Evolutionary conservation across 257 asterid species (phyloP).

Genomic region (Rubia yunnanensis): DNA sequence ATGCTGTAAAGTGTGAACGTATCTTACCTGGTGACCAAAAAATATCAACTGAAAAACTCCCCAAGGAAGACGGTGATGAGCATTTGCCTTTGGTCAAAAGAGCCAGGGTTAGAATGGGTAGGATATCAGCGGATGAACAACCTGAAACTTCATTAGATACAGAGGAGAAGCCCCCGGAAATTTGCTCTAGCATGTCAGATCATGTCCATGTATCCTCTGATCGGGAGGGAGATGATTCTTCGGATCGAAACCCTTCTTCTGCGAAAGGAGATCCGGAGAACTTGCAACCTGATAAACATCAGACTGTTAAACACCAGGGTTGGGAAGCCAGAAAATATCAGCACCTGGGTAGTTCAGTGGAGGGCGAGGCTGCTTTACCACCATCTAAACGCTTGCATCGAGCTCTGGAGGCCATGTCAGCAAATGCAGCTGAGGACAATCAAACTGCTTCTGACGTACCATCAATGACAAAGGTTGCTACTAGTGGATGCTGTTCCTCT

Average conservation of each 20-base stretch:
- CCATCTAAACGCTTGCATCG: conserved; percentile 94
- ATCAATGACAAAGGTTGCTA: conserved; percentile 16
- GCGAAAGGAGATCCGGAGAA: conserved; percentile 20
- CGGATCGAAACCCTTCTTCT: conserved; percentile 21
- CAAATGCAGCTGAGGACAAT: conserved; percentile 70
- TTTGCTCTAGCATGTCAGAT: conserved; percentile 27
- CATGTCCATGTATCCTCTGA: conserved; percentile 28
- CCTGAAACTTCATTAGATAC: conserved; percentile 24
- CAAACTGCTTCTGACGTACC: conserved; percentile 33
- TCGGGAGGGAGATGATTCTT: conserved; percentile 35
- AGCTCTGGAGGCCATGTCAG: conserved; percentile 98
- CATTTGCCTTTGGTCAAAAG: conserved; percentile 87
- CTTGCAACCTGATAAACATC: conserved; percentile 24
- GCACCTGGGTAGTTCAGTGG: conserved; percentile 32
- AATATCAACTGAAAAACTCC: conserved; percentile 26
- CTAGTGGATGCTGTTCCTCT: conserved; percentile 14
- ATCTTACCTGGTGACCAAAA: conserved; percentile 36
- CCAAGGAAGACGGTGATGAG: conserved; percentile 73
- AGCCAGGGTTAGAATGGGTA: conserved; percentile 91
- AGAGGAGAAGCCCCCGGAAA: conserved; percentile 40
- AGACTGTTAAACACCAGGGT: conserved; percentile 20
- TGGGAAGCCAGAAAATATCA: conserved; percentile 44
- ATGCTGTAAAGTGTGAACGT: conserved; percentile 31
- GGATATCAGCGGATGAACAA: conserved; percentile 35
- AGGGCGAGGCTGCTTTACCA: conserved; percentile 92